Evolutionary conservation across 192 early-diverging fungal species (phyloP).

Genomic region (Coemansia sp.): DNA sequence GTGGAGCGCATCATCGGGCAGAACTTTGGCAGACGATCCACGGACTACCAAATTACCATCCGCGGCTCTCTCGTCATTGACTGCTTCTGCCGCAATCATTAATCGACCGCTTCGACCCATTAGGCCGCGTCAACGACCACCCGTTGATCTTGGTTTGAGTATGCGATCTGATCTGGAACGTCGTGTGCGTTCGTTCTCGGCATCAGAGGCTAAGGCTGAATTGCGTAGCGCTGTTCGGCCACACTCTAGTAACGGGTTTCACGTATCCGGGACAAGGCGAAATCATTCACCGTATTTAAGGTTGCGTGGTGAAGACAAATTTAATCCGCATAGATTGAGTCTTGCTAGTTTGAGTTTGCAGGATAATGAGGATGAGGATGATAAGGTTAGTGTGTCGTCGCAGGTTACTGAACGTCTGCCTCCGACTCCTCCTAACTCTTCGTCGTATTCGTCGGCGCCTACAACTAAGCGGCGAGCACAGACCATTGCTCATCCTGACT

Average conservation of each 20-base stretch:
- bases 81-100: conserved; percentile 33
- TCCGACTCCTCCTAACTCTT: conserved; percentile 14
- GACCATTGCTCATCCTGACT: conserved; percentile 31
- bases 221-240: conserved; percentile 20
- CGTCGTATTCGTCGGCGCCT: conserved; percentile 5
- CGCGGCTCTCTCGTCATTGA: conserved; percentile 34
- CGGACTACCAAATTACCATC: conserved; percentile 22
- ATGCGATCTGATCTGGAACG: conserved; percentile 51
- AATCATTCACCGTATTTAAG: conserved; percentile 36
- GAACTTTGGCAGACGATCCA: conserved; percentile 44
- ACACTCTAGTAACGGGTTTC: conserved; percentile 55
- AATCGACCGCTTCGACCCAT: conserved; percentile 15
- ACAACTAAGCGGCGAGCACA: conserved; percentile 37
- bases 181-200: conserved; percentile 52
- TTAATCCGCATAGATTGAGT: conserved; percentile 32
- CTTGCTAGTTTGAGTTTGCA: conserved; percentile 19
- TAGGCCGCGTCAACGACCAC: conserved; percentile 17
- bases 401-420: conserved; percentile 29
- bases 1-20: conserved; percentile 51
- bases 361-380: conserved; percentile 9
- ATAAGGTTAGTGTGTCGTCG: conserved; percentile 33
- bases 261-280: conserved; percentile 30
- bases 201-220: conserved; percentile 31
- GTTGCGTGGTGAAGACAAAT: conserved; percentile 34
- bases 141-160: conserved; percentile 42